Evolutionary conservation across 1,284 basidiomycete species (phyloP), one percentile per base, ranked within the genome.

Genomic region (Athelia psychrophila): DNA sequence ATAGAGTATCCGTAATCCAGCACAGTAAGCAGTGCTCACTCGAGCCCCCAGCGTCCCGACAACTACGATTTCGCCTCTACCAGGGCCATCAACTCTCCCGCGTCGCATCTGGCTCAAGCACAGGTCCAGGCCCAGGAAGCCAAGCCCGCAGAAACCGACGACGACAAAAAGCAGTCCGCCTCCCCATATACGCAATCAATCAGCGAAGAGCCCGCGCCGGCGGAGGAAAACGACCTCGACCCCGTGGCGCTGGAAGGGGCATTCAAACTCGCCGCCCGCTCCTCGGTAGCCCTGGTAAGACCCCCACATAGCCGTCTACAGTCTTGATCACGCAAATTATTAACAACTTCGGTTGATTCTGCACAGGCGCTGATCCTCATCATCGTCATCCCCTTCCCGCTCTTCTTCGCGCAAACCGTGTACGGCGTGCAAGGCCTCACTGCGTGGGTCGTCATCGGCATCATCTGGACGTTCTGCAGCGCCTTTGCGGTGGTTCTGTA

Each of bases 381-480:
- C 58, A 74, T 92, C 60, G 53, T 88, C 51, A 83, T 95, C 49
- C 93, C 93, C 0, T 69, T 95, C 2, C 91, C 93, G 1, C 76
- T 95, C 16, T 94, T 93, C 77, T 90, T 89, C 64, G 83, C 88
- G 0, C 78, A 80, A 40, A 84, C 88, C 27, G 76, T 95, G 32
- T 94, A 83, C 59, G 78, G 82, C 12, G 72, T 81, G 38, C 60
- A 69, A 4, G 91, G 91, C 1, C 79, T 93, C 57, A 81, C 84
- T 0, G 87, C 80, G 0, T 92, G 89, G 88, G 84, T 81, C 57
- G 76, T 87, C 38, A 76, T 95, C 51, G 89, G 90, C 1, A 87
- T 96, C 58, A 72, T 87, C 35, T 95, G 93, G 92, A 78, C 90
- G 10, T 91, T 95, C 65, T 75, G 79, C 55, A 90, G 88, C 8